Conservation (phyloP, 1,284 basidiomycete genomes). For the Malassezia yamatoensis region DNA sequence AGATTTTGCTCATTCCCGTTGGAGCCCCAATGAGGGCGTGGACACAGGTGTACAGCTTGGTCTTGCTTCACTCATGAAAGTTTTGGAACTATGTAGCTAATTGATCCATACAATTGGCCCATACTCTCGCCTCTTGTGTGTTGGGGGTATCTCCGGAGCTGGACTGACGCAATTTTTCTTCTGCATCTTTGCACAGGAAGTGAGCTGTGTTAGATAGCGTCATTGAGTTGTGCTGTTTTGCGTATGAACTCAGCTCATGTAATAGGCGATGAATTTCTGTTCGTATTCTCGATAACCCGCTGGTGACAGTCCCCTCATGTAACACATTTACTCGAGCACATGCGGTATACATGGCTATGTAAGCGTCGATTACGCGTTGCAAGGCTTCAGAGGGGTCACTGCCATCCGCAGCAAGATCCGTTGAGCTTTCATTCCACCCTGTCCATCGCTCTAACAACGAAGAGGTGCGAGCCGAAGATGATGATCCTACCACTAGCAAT, state of each 20-base stretch:
- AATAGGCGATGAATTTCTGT: conserved; percentile 11
- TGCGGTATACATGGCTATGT: not conserved
- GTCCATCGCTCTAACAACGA: conserved; percentile 9
- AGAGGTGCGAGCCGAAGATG: not conserved
- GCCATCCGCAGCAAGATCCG: conserved; percentile 3
- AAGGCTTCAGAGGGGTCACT: not conserved
- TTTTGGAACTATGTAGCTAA: conserved; percentile 1
- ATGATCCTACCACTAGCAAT: not conserved
- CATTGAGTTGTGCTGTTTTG: not conserved
- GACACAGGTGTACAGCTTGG: conserved; percentile 4
- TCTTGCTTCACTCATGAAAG: not conserved
- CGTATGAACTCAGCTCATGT: conserved; percentile 4
- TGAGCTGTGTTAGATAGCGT: not conserved
- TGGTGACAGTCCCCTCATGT: not conserved
- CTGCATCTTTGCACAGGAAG: not conserved
- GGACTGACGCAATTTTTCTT: not conserved
- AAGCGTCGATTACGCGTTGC: conserved; percentile 1
- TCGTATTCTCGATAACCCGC: conserved; percentile 12
- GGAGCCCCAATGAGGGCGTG: not conserved
- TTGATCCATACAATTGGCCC: conserved; percentile 1
- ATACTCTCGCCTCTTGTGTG: conserved; percentile 3
- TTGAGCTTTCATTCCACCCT: not conserved
- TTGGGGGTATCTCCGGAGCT: no score
- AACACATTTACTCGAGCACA: not conserved
- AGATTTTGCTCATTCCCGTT: conserved; percentile 17